Evolutionary conservation across 176 grass and related monocot species (phyloP), one percentile per base, ranked within the genome.

Genomic region (Canna indica): DNA sequence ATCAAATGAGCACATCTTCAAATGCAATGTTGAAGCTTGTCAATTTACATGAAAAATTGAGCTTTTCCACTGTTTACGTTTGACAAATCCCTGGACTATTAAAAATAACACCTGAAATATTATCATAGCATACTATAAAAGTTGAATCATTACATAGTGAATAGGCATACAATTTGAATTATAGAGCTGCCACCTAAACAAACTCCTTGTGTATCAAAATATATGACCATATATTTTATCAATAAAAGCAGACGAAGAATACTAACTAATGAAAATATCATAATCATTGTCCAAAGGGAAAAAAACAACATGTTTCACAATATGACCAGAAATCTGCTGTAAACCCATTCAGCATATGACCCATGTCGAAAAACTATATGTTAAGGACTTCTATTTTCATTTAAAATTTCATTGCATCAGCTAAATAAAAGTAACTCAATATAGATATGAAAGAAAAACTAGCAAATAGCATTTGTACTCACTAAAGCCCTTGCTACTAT

Each of bases 401-500:
- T 58, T 28, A 64, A 67, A 36, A 20, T 78, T 69, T 18, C 34
- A 31, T 16, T 38, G 44, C 12, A 68, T 16, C 15, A 65, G 22
- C 46, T 59, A 26, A 15, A 17, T 63, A 68, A 44, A 17, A 50
- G 42, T n/a, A 5, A 15, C 47, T 69, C 34, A 27, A 72, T 29
- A 87, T 18, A 70, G 44, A 32, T 15, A 70, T 50, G 42, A 70
- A 15, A 70, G 1, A 24, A 13, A 41, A 39, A 68, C 3, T 2
- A 41, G 25, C 24, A 16, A 42, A 58, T 32, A 66, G n/a, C n/a
- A n/a, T n/a, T 57, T 74, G 76, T 77, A 91, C 59, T 29, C 13
- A 62, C 88, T 66, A 26, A 88, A 72, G 73, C 84, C 91, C 74
- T 77, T 91, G 78, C 64, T 91, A 69, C 81, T 91, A 78, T 96